Evolutionary conservation across 345 rosid species (phyloP), one percentile per base, ranked within the genome.

Genomic region (Hibiscus tridactylites): DNA sequence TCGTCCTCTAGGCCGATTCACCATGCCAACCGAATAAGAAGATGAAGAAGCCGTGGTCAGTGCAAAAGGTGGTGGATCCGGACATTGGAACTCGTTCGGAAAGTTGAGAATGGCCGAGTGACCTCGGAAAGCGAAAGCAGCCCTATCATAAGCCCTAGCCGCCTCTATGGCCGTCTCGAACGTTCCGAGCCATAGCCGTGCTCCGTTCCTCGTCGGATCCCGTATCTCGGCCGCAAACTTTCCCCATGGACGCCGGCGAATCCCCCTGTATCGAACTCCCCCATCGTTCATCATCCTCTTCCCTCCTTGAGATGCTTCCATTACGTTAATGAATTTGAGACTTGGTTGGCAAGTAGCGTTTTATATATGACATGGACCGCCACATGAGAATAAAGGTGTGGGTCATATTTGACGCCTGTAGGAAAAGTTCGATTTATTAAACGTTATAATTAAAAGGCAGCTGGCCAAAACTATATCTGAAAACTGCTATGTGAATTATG

Each of bases 141-240:
- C 90, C 75, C 80, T 61, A 53, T 88, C 90, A 9, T 88, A 88
- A 0, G 93, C 90, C 8, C 81, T 81, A 17, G 90, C 93, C 7
- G 89, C 93, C 13, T 85, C 90, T 53, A 85, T 89, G 0, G 85
- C 90, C 2, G 85, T 85, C 58, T 78, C 65, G 65, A 85, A 88
- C 46, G 93, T 88, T 13, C 89, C 93, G 0, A 92, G 87, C 96
- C 93, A 90, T 39, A 87, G 76, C 15, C 91, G 86, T 0, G 88
- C 82, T 1, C 92, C 91, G 1, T 86, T 88, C 79, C 81, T 83
- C 0, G 87, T 77, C 0, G 97, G 91, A 77, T 92, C 92, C 0
- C 92, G 92, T 77, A 92, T 92, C 83, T 92, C 92, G 0, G 92
- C 96, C 0, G 96, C 92, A 2, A 82, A 92, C 77, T 87, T 92